Percentiles rank a stretch among this genome's conserved stretches.
These are phyloP conservation scores for Seminavis robusta DNA, from an alignment of 108 stramenopile genomes.

Conservation along the genomic window DNA sequence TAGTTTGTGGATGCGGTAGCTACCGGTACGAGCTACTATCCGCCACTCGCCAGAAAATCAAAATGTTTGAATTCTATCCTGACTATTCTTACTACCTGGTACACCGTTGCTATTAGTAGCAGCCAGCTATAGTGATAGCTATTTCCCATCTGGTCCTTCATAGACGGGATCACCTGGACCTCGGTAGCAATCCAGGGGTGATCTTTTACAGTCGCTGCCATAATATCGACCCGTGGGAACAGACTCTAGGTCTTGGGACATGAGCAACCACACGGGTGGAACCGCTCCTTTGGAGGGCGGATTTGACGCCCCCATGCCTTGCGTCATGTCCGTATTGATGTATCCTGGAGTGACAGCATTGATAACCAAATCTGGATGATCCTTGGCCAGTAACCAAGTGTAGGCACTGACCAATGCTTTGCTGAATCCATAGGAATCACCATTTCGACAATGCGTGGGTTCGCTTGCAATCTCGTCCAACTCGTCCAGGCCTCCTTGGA, in stretches of 20 bases:
- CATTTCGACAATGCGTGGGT: too few relatives aligned
- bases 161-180: constrained; percentile 58
- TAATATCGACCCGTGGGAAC: constrained; percentile 46
- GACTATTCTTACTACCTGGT: too few relatives aligned
- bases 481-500: constrained; percentile 8
- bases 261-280: constrained; percentile 24
- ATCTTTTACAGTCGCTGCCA: constrained; percentile 49
- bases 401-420: constrained; percentile 56
- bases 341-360: constrained; percentile 46
- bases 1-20: too few relatives aligned
- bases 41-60: too few relatives aligned
- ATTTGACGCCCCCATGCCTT: constrained; percentile 38
- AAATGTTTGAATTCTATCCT: too few relatives aligned
- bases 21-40: too few relatives aligned
- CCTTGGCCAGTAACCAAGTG: constrained; percentile 32
- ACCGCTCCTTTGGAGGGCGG: constrained; percentile 44
- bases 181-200: constrained; percentile 41
- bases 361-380: constrained; percentile 46
- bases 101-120: too few relatives aligned
- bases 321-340: constrained; percentile 51
- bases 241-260: constrained; percentile 30
- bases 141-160: too few relatives aligned
- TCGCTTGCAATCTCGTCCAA: constrained; percentile 6
- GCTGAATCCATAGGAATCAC: constrained; percentile 33
- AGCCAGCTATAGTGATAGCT: too few relatives aligned